These are phyloP conservation scores for Cordyceps cicadae DNA, from an alignment of 2,329 filamentous ascomycete genomes.

Conservation along the genomic window DNA sequence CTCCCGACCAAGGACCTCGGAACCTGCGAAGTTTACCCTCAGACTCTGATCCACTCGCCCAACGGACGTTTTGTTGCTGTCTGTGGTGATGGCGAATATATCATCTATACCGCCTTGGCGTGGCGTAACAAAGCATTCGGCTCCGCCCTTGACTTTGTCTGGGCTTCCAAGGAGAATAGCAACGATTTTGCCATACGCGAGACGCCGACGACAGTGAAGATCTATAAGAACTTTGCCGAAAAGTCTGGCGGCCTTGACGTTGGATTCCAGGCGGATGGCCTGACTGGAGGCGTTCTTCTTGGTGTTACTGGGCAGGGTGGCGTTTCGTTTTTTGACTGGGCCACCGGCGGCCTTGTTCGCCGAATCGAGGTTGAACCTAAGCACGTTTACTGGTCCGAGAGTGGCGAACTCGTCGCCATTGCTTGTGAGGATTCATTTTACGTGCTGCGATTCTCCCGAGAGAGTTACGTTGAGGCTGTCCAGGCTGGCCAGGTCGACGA, in stretches of 20 bases:
- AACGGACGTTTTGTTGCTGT: slow-evolving; percentile 76
- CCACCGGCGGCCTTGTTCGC: slow-evolving; percentile 77
- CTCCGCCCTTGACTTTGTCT: slow-evolving; percentile 89
- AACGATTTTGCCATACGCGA: slow-evolving; percentile 98
- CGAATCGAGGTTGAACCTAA: slow-evolving; percentile 76
- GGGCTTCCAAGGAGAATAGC: slow-evolving; percentile 94
- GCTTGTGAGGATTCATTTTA: slow-evolving; percentile 96
- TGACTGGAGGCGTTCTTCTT: slow-evolving; percentile 80
- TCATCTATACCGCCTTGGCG: slow-evolving; percentile 93
- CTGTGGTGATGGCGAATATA: slow-evolving; percentile 96
- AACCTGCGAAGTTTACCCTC: slow-evolving; percentile 92
- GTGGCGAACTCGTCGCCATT: slow-evolving; percentile 83
- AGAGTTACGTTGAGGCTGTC: slow-evolving; percentile 76
- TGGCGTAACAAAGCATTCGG: slow-evolving; percentile 98
- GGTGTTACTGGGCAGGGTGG: slow-evolving; percentile 93
- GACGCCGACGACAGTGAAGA: slow-evolving; percentile 86
- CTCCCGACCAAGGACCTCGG: slow-evolving; percentile 91
- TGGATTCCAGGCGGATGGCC: slow-evolving; percentile 86
- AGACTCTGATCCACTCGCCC: slow-evolving; percentile 89
- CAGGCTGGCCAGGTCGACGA: slow-evolving; percentile 76
- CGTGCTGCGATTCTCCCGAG: slow-evolving; percentile 82
- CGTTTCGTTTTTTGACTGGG: slow-evolving; percentile 95
- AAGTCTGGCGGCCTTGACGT: slow-evolving; percentile 83
- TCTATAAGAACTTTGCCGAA: slow-evolving; percentile 97
- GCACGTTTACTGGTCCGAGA: slow-evolving; percentile 95